phyloP scores from a whole-genome alignment of 805 yeast species.

The Kodamaea neixiangensis region DNA sequence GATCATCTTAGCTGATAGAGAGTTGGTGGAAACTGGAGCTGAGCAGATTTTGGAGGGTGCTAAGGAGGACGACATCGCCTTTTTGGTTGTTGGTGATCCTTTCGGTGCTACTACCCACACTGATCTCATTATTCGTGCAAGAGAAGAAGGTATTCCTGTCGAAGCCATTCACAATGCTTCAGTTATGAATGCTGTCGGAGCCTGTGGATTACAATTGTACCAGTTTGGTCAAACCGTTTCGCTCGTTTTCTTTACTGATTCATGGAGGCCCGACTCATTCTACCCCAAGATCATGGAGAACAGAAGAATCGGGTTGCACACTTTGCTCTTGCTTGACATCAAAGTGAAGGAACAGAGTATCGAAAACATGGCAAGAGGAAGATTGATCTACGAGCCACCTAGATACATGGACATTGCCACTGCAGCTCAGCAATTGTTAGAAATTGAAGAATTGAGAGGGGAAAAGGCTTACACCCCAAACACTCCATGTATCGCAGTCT shows the following conservation, averaged over 20 bases:
- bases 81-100: slow-evolving; percentile 95
- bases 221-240: slow-evolving; percentile 98
- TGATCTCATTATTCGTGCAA: slow-evolving; percentile 87
- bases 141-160: slow-evolving; percentile 75
- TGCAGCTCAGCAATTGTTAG: slow-evolving; percentile 85
- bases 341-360: slow-evolving; percentile 96
- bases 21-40: slow-evolving; percentile 86
- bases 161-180: slow-evolving; percentile 93
- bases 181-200: slow-evolving; percentile 97
- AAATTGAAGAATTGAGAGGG: slow-evolving; percentile 75
- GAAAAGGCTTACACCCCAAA: slow-evolving; percentile 79
- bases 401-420: slow-evolving; percentile 91
- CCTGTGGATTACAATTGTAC: slow-evolving; percentile 93
- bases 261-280: slow-evolving; percentile 96
- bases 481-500: slow-evolving; percentile 93
- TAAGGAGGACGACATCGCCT: slow-evolving; percentile 81
- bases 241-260: slow-evolving; percentile 90
- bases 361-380: slow-evolving; percentile 91
- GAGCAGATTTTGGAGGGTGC: slow-evolving; percentile 81
- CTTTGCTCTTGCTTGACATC: slow-evolving; percentile 83
- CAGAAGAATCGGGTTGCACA: slow-evolving; percentile 87
- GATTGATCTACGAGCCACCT: slow-evolving; percentile 93
- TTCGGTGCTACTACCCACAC: slow-evolving; percentile 99
- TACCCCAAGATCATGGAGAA: slow-evolving; percentile 88
- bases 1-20: slow-evolving; percentile 89